These are phyloP conservation scores for Lithohypha guttulata DNA, from an alignment of 2,329 filamentous ascomycete species.

Conservation along the genomic window DNA sequence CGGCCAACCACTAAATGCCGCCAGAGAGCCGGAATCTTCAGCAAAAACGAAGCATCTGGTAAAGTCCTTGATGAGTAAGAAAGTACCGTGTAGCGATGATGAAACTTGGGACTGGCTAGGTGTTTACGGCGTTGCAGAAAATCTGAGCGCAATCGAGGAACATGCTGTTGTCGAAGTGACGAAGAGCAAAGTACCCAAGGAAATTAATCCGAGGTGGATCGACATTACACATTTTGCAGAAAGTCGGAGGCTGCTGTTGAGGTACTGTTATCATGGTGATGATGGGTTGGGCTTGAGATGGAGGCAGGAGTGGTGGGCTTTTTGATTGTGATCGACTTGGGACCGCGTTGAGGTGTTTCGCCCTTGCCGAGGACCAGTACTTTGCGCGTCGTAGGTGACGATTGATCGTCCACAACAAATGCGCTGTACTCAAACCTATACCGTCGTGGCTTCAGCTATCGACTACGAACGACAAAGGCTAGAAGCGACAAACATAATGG, in stretches of 20 bases:
- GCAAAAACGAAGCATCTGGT: conserved; percentile 21
- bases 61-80: conserved; percentile 13
- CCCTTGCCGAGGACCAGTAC: too few species aligned
- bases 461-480: too few species aligned
- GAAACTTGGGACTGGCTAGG: conserved; percentile 17
- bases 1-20: conserved; percentile 15
- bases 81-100: conserved; percentile 11
- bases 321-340: too few species aligned
- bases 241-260: conserved; percentile 15
- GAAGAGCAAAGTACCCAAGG: neutral
- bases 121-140: conserved; percentile 19
- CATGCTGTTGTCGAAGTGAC: conserved; percentile 15
- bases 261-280: conserved; percentile 17
- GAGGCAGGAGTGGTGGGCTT: conserved; percentile 19
- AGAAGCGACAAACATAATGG: too few species aligned
- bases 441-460: too few species aligned
- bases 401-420: too few species aligned
- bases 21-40: conserved; percentile 8
- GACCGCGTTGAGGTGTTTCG: too few species aligned
- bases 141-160: conserved; percentile 18
- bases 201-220: conserved; percentile 19
- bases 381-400: too few species aligned
- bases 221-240: conserved; percentile 21
- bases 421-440: too few species aligned
- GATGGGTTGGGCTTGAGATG: conserved; percentile 17